Evolutionary conservation across 192 early-diverging fungal species (phyloP), one percentile per base, ranked within the genome.

Genomic region (Tieghemiomyces parasiticus): DNA sequence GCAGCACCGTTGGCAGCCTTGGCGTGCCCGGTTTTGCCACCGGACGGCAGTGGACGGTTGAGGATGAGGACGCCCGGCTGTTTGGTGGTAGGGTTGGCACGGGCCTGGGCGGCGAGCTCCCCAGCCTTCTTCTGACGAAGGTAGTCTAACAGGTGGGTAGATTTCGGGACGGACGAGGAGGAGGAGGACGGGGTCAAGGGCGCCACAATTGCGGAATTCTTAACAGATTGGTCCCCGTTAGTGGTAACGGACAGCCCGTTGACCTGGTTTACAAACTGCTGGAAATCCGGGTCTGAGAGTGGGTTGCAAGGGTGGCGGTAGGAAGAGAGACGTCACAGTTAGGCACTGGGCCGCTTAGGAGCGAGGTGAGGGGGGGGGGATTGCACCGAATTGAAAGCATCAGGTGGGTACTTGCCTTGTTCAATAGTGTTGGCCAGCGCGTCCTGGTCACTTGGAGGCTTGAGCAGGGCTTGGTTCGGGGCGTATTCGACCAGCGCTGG

Each of bases 401-500:
- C 29, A 24, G 31, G 19, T 19, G 16, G 54, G 31, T 29, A 56
- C 29, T 56, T 19, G 31, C 24, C 54, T 1, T 35, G 24, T 19
- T 56, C 32, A 56, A 56, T 56, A 20, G 54, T 35, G 19, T 12
- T 19, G 4, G 35, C 31, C 35, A 22, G 14, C 2, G 29, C 10
- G 24, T 56, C 54, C 9, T 16, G 32, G 31, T 2, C 16, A 2
- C 35, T 26, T 32, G 3, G 9, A 35, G 31, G 2, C 1, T 16
- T 9, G n/a, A 31, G 54, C 9, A 29, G 16, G 8, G 19, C 19
- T 24, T 32, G 32, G 31, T 3, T n/a, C 3, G 82, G 81, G 8
- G 87, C 84, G 66, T 91, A 86, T 63, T 92, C 89, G 0, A 92
- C 89, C 16, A 82, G 68, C 0, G 86, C 88, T 24, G 78, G 66